Evolutionary conservation across 2,329 filamentous ascomycete species (phyloP), one percentile per base, ranked within the genome.

Genomic region (Clarireedia hainanense): DNA sequence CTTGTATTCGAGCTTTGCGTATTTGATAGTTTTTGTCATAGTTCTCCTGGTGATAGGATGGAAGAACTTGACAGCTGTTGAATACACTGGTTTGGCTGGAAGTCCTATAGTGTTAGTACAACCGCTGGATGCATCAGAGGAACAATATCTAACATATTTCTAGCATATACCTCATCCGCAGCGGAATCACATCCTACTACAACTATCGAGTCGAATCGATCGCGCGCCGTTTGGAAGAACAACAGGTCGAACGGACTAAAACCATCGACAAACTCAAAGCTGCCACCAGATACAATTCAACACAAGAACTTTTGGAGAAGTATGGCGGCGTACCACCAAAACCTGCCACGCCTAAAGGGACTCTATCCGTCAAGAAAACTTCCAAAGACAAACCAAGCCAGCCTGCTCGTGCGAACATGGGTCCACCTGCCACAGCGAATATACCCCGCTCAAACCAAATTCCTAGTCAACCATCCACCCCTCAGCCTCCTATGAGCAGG

Each of bases 221-320:
- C 10, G 81, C 86, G 62, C 71, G 77, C 40, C 80, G 86, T 42
- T 78, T 97, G 30, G 86, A 92, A 64, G 81, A 81, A 20, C 80
- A 91, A 37, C 84, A 91, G 65, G 81, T 83, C 53, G 88, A 96
- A 71, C 84, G 92, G 53, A 83, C 88, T 57, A 84, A 84, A 64
- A 96, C 91, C 2, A 97, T 99, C 62, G 87, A 95, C 69, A 91
- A 91, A 72, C 82, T 99, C 60, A 99, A 99, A 73, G 85, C 87
- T 57, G 91, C 91, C 26, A 99, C 94, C 36, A 96, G 89, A 71
- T 99, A 96, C 74, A 89, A 97, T 72, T 94, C 91, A 34, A 99
- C 94, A 1, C 83, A 95, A 67, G 84, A 96, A 69, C 74, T 99
- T 58, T 80, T 99, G 10, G 89, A 97, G 67, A 99, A 97, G 67